phyloP scores from a whole-genome alignment of 495 filamentous ascomycete genomes.

The Penicillium taxi region DNA sequence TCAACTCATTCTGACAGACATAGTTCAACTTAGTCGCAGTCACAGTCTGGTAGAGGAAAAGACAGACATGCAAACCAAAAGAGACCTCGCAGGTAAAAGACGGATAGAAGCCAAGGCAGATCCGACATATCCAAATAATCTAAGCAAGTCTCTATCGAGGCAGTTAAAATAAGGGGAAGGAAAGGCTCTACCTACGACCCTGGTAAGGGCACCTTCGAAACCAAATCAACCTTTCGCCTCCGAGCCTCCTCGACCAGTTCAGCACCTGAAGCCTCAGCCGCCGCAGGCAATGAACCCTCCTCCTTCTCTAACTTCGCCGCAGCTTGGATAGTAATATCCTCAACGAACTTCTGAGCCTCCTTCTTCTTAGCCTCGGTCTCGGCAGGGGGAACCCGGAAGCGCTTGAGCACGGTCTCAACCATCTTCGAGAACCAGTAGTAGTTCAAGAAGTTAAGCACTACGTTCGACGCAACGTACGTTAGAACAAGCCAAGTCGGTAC shows the following conservation, averaged over 20 bases:
- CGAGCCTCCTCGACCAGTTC: not conserved
- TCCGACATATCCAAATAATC: too few species aligned
- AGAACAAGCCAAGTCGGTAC: constrained; percentile 75
- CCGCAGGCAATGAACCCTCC: constrained; percentile 20
- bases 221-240: constrained; percentile 13
- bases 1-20: too few species aligned
- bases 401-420: constrained; percentile 82
- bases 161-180: too few species aligned
- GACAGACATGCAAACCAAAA: too few species aligned
- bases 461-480: constrained; percentile 68
- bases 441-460: constrained; percentile 79
- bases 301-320: constrained; percentile 30
- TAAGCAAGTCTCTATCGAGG: constrained; percentile 3
- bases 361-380: constrained; percentile 9
- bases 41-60: too few species aligned
- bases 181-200: constrained; percentile 7
- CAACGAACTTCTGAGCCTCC: constrained; percentile 9
- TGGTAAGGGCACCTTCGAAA: constrained; percentile 16
- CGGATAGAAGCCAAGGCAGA: not conserved
- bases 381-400: constrained; percentile 53
- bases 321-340: constrained; percentile 32
- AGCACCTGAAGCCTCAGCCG: not conserved
- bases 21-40: too few species aligned
- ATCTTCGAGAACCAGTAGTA: constrained; percentile 97
- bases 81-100: not conserved